Evolutionary conservation across 441 rosid genomes (phyloP), one percentile per base, ranked within the genome.

Genomic region (Corymbia calophylla): DNA sequence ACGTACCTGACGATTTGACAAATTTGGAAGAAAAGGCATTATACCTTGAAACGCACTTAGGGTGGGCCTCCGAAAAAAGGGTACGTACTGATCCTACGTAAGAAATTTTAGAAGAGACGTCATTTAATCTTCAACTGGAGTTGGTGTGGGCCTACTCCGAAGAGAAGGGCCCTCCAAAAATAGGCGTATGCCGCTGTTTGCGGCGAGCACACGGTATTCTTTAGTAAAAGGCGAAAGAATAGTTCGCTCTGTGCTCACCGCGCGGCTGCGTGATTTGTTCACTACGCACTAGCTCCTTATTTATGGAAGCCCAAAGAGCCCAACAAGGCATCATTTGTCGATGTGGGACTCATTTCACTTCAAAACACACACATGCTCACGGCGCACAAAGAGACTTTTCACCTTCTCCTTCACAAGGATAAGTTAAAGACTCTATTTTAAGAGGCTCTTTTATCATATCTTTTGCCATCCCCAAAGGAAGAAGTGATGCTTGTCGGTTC

Each of bases 171-270:
- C 85, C 90, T 87, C 86, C 86, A 86, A 89, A 89, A 89, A 89
- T 86, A 0, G 86, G 86, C 86, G 88, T 86, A 89, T 89, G 90
- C 90, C 86, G 53, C 54, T 64, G 0, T 53, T 1, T 29, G 84
- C 91, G 48, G 84, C 91, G 87, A 62, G 89, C 82, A 90, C 91
- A 90, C 89, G 89, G 91, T 90, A 87, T 87, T 90, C 91, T 90
- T 90, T 90, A 90, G 91, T 90, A 90, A 90, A 90, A 87, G 91
- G 91, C 89, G 89, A 90, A 87, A 90, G 91, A 90, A 90, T 90
- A 90, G 89, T 87, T 90, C 68, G 91, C 91, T 90, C 14, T 90
- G 91, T 70, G 82, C 91, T 58, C 91, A 90, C 88, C 55, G 89
- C 89, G 87, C 48, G 91, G 89, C 89, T 89, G 87, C 91, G 87